Evolutionary conservation across 805 yeast species (phyloP).

Genomic region (Lachancea mirantina): DNA sequence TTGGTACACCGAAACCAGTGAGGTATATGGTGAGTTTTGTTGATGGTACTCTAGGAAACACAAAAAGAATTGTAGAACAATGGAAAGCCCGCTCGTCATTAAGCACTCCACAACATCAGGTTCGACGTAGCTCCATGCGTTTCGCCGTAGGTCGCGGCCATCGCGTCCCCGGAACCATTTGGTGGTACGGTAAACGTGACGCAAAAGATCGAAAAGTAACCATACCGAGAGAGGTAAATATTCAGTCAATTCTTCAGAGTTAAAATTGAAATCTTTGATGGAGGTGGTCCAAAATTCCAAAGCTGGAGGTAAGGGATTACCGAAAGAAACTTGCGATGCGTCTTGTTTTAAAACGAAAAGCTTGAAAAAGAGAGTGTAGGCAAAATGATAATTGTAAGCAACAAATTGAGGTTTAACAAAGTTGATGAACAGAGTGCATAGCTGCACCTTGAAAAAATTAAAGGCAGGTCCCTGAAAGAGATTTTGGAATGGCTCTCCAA

Average conservation of each 20-base stretch:
- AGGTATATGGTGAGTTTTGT: slow-evolving; percentile 1
- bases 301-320: too few species aligned
- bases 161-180: too few species aligned
- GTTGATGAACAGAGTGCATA: background rate
- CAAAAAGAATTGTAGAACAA: slow-evolving; percentile 2
- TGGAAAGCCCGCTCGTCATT: slow-evolving; percentile 4
- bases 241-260: background rate
- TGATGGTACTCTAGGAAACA: slow-evolving; percentile 5
- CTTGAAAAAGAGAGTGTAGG: background rate
- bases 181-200: too few species aligned
- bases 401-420: background rate
- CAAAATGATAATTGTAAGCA: background rate
- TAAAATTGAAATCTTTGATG: background rate
- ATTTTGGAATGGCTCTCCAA: background rate
- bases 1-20: slow-evolving; percentile 2
- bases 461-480: background rate
- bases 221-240: background rate
- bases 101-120: slow-evolving; percentile 3
- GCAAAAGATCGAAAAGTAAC: background rate
- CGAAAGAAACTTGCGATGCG: too few species aligned
- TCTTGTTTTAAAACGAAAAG: background rate
- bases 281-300: too few species aligned
- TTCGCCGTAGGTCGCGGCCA: too few species aligned
- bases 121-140: slow-evolving; percentile 2
- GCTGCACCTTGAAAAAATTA: background rate